phyloP scores from a whole-genome alignment of 1,139 yeast genomes.

The Kodamaea alishanica region DNA sequence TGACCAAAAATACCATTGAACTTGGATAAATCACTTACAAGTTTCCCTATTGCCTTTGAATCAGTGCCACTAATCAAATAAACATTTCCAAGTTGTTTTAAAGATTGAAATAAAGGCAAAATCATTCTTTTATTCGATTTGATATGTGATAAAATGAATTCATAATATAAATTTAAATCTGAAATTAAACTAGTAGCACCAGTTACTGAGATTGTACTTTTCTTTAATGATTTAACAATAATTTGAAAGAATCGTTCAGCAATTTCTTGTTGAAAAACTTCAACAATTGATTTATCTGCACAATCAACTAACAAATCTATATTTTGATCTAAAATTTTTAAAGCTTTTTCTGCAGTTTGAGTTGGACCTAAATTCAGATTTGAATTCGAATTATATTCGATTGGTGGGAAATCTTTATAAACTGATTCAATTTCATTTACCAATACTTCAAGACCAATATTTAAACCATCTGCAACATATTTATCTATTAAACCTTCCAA shows the following conservation, averaged over 20 bases:
- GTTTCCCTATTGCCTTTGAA: conserved; percentile 79
- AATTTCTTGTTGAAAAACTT: conserved; percentile 90
- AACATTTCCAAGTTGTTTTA: conserved; percentile 80
- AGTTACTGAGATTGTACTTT: conserved; percentile 64
- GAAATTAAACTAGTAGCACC: conserved; percentile 81
- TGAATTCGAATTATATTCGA: conserved; percentile 8
- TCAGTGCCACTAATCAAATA: conserved; percentile 73
- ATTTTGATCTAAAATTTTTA: conserved; percentile 66
- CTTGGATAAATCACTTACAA: conserved; percentile 78
- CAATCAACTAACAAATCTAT: conserved; percentile 73
- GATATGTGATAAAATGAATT: conserved; percentile 58
- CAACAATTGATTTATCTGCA: conserved; percentile 83
- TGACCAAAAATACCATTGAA: conserved; percentile 89
- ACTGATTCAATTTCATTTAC: conserved; percentile 64
- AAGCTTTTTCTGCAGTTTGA: conserved; percentile 60
- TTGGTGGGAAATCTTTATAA: conserved; percentile 25
- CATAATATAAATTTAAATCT: conserved; percentile 72
- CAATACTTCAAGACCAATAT: conserved; percentile 83
- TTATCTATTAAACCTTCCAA: conserved; percentile 81
- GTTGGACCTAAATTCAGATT: conserved; percentile 52
- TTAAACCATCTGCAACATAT: conserved; percentile 88
- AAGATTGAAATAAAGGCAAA: conserved; percentile 71
- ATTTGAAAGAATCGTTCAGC: conserved; percentile 81
- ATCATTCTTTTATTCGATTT: conserved; percentile 61
- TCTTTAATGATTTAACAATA: conserved; percentile 68